Evolutionary conservation across 805 yeast genomes (phyloP).

Genomic region (Monosporozyma yasuniensis): DNA sequence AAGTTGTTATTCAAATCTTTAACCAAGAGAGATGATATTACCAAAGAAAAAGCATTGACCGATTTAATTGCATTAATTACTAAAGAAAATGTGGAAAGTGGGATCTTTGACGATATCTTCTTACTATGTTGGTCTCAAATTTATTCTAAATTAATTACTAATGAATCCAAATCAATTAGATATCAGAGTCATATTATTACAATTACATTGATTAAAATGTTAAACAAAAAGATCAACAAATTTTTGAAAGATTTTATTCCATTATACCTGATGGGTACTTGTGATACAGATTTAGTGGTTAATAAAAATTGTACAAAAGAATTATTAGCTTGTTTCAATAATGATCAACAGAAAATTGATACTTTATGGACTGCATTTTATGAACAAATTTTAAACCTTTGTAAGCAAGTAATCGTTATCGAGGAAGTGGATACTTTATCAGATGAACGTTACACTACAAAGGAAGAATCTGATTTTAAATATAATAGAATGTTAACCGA

Average conservation of each 20-base stretch:
- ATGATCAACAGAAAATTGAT: conserved; percentile 43
- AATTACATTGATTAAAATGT: conserved; percentile 38
- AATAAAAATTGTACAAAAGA: conserved; percentile 40
- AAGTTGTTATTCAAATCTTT: conserved; percentile 66
- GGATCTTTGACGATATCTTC: conserved; percentile 41
- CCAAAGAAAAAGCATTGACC: conserved; percentile 68
- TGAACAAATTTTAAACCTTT: conserved; percentile 46
- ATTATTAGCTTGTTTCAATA: conserved; percentile 47
- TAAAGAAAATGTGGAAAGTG: conserved; percentile 11
- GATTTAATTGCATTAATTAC: conserved; percentile 39
- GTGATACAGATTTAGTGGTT: conserved; percentile 61
- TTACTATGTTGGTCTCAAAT: conserved; percentile 68
- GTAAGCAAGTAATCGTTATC: conserved; percentile 40
- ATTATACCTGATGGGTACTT: conserved; percentile 60
- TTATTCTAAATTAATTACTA: conserved; percentile 71
- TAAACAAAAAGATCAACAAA: conserved; percentile 52
- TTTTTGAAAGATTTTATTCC: conserved; percentile 68
- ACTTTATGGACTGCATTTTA: conserved; percentile 55
- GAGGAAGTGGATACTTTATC: conserved; percentile 60
- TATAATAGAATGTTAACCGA: conserved; percentile 49
- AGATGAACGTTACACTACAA: conserved; percentile 61
- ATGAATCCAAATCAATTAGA: conserved; percentile 60
- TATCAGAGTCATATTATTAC: conserved; percentile 55
- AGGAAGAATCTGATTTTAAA: conserved; percentile 58
- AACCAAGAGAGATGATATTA: conserved; percentile 71